Conservation (phyloP, 768 basidiomycete genomes). For the Podaxis carcinomalis region DNA sequence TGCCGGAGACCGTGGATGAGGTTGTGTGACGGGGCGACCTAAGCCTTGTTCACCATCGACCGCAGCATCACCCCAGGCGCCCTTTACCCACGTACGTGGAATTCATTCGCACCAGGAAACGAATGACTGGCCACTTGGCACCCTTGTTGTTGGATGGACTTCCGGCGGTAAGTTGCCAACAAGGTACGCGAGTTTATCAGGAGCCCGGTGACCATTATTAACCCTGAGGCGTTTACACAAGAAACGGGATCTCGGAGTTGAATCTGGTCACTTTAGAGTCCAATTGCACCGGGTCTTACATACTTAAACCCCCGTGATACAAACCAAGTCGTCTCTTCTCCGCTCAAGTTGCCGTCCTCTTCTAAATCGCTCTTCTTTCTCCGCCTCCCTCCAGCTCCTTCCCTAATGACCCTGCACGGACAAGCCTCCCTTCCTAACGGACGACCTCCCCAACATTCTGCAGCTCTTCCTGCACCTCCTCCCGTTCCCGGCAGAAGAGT, state of each 20-base stretch:
- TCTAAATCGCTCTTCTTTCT: neutral
- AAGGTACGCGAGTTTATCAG: conserved; percentile 9
- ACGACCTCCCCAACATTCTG: neutral
- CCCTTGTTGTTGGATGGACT: neutral
- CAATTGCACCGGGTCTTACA: neutral
- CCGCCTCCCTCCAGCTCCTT: neutral
- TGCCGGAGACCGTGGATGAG: neutral
- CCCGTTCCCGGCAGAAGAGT: neutral
- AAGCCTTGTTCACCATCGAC: neutral
- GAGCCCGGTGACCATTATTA: neutral
- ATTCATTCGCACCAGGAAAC: neutral
- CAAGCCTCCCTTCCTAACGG: neutral
- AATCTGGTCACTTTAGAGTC: neutral
- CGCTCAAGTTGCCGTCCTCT: neutral
- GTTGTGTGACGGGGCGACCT: neutral
- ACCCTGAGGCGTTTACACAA: neutral
- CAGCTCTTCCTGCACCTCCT: neutral
- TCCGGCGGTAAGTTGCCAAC: conserved; percentile 1
- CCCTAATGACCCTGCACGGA: neutral
- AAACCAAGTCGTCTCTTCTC: neutral
- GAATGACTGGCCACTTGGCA: neutral
- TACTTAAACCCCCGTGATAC: conserved; percentile 10
- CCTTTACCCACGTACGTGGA: neutral
- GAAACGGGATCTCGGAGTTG: neutral
- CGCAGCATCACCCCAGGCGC: neutral